Conservation (phyloP, 2,329 filamentous ascomycete genomes). For the Tolypocladium sp. region DNA sequence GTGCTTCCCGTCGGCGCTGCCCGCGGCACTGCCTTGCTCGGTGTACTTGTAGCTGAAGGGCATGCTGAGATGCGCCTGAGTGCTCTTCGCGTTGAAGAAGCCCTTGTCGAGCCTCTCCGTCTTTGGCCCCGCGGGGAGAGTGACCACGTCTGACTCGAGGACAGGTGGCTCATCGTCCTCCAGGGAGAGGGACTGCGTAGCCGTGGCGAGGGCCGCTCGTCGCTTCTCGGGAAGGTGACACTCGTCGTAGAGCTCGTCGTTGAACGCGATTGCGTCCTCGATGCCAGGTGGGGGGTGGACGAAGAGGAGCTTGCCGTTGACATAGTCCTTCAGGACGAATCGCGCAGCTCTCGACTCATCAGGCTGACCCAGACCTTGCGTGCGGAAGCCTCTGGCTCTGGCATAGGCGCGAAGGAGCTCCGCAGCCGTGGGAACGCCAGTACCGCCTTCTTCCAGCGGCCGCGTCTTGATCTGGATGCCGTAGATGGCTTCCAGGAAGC, state of each 20-base stretch:
- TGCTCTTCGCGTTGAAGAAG: constrained; percentile 70
- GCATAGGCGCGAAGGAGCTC: constrained; percentile 85
- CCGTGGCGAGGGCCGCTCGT: constrained; percentile 51
- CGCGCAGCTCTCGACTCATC: constrained; percentile 89
- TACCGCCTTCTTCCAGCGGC: constrained; percentile 85
- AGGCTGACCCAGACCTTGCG: constrained; percentile 79
- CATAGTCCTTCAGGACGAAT: constrained; percentile 91
- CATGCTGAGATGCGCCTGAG: constrained; percentile 58
- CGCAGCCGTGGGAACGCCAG: constrained; percentile 71
- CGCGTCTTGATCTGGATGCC: constrained; percentile 80
- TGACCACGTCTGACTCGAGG: constrained; percentile 36
- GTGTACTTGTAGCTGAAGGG: constrained; percentile 89
- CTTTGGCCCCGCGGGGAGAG: constrained; percentile 57
- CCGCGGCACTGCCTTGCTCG: constrained; percentile 53
- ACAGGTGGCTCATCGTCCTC: constrained; percentile 19
- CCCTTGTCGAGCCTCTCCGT: constrained; percentile 70
- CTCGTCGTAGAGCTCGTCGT: constrained; percentile 78
- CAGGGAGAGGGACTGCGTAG: constrained; percentile 37
- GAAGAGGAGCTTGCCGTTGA: constrained; percentile 89
- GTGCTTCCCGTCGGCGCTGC: constrained; percentile 41
- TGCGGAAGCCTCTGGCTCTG: constrained; percentile 80
- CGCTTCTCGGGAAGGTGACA: constrained; percentile 75
- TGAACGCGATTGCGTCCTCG: constrained; percentile 70
- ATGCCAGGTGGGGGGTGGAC: constrained; percentile 75
- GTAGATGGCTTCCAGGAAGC: constrained; percentile 87